Base-by-base conservation (phyloP, 2,329 filamentous ascomycete species). In the Bimuria novae-zelandiae region DNA sequence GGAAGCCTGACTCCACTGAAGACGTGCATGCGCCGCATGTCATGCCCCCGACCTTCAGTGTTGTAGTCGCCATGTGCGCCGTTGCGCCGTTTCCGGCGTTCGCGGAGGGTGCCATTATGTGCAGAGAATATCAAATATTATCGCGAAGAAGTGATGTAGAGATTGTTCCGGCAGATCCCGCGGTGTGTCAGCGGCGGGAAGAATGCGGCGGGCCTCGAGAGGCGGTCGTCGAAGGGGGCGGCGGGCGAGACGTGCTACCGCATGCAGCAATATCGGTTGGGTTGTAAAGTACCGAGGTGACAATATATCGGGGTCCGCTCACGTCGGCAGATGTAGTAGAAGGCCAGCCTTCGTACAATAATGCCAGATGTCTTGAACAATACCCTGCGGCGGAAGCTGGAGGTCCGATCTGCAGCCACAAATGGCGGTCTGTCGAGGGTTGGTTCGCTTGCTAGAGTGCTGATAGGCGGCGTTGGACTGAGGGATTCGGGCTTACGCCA, bases 21-120 rank as follows among this genome's bases (percentile, higher is more conserved):
- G 92, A 95, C 23, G 93, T 97, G 73, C 94, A 99, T 63, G 93
- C 89, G 70, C 93, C 92, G 77, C 94, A 99, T 60, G 81, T 83
- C 79, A 82, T 99, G 63, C 94, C 94, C 62, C 89, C 91, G 35
- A 99, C 89, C 68, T 88, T 90, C 55, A 99, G 77, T 17, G 92
- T 97, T 27, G 94, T 97, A 11, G 90, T 96, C 33, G 90, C 90
- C 85, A 95, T 89, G 50, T 72, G 71, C 55, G 82, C 77, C 30
- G 82, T 80, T 27, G 67, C 60, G 60, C 61, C 52, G 29, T 46
- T 59, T n/a, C 62, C 39, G 29, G 61, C 21, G 22, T 57, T 49
- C 35, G 47, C 35, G 10, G 60, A 48, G 49, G 65, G 61, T 33
- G 68, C 65, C 68, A 71, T 72, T 42, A 23, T 61, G 60, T 22